These are phyloP conservation scores for Lentinula guzmanii DNA, from an alignment of 768 basidiomycete species.

Conservation along the genomic window DNA sequence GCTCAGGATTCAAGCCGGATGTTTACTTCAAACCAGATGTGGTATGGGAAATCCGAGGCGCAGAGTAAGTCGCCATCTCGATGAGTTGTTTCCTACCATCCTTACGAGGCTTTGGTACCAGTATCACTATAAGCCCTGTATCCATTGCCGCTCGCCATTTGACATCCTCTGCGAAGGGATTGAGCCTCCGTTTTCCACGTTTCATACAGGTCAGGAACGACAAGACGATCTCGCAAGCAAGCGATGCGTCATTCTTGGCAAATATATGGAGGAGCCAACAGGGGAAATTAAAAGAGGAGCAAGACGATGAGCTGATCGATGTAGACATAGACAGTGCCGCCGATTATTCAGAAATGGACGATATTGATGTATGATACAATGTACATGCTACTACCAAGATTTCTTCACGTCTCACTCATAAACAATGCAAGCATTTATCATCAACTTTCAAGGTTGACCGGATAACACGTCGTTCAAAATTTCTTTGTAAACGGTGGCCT, in stretches of 20 bases:
- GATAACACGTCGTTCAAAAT: constrained; percentile 15
- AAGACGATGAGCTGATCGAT: constrained; percentile 59
- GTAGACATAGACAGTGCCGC: constrained; percentile 27
- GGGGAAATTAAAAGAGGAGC: constrained; percentile 24
- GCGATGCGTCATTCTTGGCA: constrained; percentile 63
- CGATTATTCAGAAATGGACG: constrained; percentile 19
- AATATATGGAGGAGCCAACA: constrained; percentile 65
- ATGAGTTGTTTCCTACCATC: constrained; percentile 5
- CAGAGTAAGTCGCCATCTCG: constrained; percentile 42
- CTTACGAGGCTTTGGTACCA: constrained; percentile 17
- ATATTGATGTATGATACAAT: background rate
- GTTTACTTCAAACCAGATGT: constrained; percentile 68
- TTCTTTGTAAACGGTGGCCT: constrained; percentile 13
- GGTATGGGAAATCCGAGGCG: constrained; percentile 88
- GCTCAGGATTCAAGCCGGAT: constrained; percentile 52
- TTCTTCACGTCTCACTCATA: constrained; percentile 16
- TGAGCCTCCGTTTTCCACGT: constrained; percentile 84
- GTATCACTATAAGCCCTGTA: constrained; percentile 80
- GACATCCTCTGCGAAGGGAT: constrained; percentile 48
- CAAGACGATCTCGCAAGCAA: constrained; percentile 68
- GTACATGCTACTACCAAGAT: too few species aligned
- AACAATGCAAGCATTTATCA: constrained; percentile 14
- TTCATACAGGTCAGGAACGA: constrained; percentile 74
- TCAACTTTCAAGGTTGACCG: background rate
- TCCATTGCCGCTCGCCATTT: constrained; percentile 72